Base-by-base conservation (phyloP, 768 basidiomycete genomes). In the Suillus americanus region DNA sequence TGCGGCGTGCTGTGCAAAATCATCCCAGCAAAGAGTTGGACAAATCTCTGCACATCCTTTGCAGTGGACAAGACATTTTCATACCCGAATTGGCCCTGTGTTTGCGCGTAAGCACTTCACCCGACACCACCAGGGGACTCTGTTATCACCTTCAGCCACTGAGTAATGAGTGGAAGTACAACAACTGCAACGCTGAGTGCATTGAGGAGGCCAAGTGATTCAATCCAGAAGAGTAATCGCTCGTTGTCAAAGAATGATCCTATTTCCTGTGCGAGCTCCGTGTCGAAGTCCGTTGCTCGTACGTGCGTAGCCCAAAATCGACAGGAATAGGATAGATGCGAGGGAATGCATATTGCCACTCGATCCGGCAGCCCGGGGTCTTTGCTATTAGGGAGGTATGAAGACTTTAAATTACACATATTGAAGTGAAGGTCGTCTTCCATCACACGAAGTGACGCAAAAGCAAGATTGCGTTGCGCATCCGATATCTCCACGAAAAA, bases 391-490 rank as follows among this genome's bases (percentile, higher is more conserved):
- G 41, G 66, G 14, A 70, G 25, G 57, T 74, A 72, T 2, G 79
- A 79, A 12, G 70, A 73, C 41, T 70, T 64, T 14, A 80, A 62
- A 9, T 74, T 30, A 64, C 74, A 77, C 14, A 80, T 77, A 62
- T 80, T 78, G 70, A 81, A 80, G 54, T 65, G 64, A 33, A 79
- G 74, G 5, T 63, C 66, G 3, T 62, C 50, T 8, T 73, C 66
- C 78, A 80, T 75, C 16, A 73, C 62, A 2, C 60, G 53, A 6
- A 80, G 60, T 12, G 68, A 74, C 9, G 56, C 63, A 38, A 53
- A 28, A 16, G 63, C 66, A 28, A 68, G 46, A 23, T 40, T 1
- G 9, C 40, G 14, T n/a, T 64, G 40, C 14, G 28, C 4, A 2
- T 40, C 23, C 3, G 25, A n/a, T 35, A 57, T 45, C 20, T 69